These are phyloP conservation scores for Tetratostichococcus sp. DNA, from an alignment of 139 green algal genomes.

Conservation along the genomic window DNA sequence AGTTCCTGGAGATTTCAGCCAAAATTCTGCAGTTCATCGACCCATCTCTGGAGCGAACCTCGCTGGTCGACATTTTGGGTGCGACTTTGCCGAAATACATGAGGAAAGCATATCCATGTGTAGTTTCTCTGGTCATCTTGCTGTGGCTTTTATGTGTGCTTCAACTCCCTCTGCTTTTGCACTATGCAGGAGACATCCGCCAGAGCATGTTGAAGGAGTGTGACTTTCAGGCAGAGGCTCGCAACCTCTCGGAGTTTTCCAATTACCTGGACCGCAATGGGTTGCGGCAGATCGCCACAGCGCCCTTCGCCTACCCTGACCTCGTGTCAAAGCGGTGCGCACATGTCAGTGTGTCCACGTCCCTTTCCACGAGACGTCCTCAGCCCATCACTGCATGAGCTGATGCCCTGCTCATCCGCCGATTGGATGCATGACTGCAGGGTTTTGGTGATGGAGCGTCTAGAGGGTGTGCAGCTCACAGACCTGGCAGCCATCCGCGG, in stretches of 20 bases:
- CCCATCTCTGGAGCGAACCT: conserved; percentile 76
- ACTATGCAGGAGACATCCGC: conserved; percentile 59
- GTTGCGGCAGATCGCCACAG: conserved; percentile 62
- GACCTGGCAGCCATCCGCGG: conserved; percentile 82
- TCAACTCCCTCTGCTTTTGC: too few relatives aligned
- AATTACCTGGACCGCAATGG: conserved; percentile 68
- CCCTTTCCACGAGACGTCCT: too few relatives aligned
- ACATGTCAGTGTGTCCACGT: not conserved
- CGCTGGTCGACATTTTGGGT: conserved; percentile 63
- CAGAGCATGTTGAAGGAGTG: conserved; percentile 85
- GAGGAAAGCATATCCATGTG: not conserved
- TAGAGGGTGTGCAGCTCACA: conserved; percentile 86
- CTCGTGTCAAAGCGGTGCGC: conserved; percentile 58
- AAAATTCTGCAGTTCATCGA: conserved; percentile 78
- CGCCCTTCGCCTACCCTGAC: conserved; percentile 73
- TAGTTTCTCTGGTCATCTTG: too few relatives aligned
- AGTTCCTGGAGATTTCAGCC: conserved; percentile 73
- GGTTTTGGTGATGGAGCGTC: conserved; percentile 89
- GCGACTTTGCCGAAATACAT: conserved; percentile 26
- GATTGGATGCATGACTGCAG: too few relatives aligned
- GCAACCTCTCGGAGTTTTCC: conserved; percentile 73
- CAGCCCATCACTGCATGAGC: too few relatives aligned
- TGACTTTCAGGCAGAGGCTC: conserved; percentile 86
- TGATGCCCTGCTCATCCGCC: too few relatives aligned
- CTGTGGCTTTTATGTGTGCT: too few relatives aligned